Conservation (phyloP, 768 basidiomycete species). For the Sistotremastrum suecicum region DNA sequence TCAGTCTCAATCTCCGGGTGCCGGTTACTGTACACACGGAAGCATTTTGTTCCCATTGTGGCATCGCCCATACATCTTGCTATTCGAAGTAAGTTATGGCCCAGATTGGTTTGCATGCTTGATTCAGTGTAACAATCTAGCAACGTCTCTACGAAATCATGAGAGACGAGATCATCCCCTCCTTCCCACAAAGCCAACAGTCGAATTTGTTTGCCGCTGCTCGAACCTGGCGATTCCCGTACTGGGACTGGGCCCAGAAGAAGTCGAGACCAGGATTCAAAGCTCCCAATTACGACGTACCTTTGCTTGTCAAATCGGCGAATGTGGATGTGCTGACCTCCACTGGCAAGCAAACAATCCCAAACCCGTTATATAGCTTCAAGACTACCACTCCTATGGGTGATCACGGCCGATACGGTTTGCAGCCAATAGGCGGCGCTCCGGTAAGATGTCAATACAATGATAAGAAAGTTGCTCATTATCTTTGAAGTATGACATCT, state of each 20-base stretch:
- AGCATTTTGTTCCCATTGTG: constrained; percentile 39
- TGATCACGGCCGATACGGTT: too few species aligned
- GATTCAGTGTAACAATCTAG: background rate
- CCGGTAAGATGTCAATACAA: too few species aligned
- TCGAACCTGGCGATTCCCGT: constrained; percentile 24
- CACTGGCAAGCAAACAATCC: constrained; percentile 16
- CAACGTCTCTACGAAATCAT: constrained; percentile 21
- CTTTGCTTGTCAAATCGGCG: constrained; percentile 21
- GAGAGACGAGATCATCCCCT: constrained; percentile 19
- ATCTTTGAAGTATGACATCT: too few species aligned
- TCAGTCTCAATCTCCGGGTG: constrained; percentile 11
- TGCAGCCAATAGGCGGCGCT: constrained; percentile 29
- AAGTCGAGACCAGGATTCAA: too few species aligned
- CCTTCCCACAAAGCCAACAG: too few species aligned
- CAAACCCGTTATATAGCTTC: constrained; percentile 25
- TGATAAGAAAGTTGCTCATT: too few species aligned
- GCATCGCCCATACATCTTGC: constrained; percentile 37
- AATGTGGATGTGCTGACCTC: constrained; percentile 21
- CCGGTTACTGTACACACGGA: constrained; percentile 41
- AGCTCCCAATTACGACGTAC: too few species aligned
- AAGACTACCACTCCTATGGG: constrained; percentile 23
- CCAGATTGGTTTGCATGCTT: too few species aligned
- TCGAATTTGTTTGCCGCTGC: constrained; percentile 22
- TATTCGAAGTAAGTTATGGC: constrained; percentile 32
- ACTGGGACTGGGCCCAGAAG: constrained; percentile 39